Evolutionary conservation across 2,329 filamentous ascomycete species (phyloP).

Genomic region (Diaporthe batatas): DNA sequence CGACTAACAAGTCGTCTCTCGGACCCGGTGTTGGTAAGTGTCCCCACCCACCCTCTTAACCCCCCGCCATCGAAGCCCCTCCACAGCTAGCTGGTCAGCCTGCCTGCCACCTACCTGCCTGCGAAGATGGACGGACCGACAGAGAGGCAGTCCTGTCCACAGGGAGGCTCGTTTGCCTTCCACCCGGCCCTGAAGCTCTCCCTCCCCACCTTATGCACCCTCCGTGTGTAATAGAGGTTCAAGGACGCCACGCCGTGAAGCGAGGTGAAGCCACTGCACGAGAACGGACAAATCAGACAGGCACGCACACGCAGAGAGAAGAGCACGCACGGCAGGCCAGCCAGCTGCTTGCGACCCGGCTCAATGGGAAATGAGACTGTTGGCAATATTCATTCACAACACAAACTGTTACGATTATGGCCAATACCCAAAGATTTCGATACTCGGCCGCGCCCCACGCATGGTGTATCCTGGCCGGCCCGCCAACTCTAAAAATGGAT

Average conservation of each 20-base stretch:
- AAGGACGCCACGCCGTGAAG: neutral
- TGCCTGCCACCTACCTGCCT: too few species aligned
- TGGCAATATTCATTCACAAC: slow-evolving; percentile 17
- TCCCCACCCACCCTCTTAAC: slow-evolving; percentile 20
- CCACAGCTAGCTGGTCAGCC: neutral
- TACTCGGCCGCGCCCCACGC: slow-evolving; percentile 15
- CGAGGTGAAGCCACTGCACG: neutral
- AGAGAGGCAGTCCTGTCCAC: neutral
- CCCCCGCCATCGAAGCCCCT: slow-evolving; percentile 1
- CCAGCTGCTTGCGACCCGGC: neutral
- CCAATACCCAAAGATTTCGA: slow-evolving; percentile 26
- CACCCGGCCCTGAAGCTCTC: slow-evolving; percentile 25
- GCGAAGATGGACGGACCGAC: neutral
- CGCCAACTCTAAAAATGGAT: slow-evolving; percentile 36
- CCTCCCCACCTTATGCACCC: neutral
- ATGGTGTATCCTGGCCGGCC: slow-evolving; percentile 28
- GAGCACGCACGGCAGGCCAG: neutral
- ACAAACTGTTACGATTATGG: slow-evolving; percentile 8
- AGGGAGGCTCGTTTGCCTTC: neutral
- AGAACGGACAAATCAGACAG: neutral
- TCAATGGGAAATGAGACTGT: slow-evolving; percentile 12
- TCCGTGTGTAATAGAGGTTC: neutral
- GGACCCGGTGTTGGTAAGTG: slow-evolving; percentile 25
- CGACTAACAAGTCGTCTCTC: neutral
- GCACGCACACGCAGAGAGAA: neutral